Evolutionary conservation across 139 green algal species (phyloP), one percentile per base, ranked within the genome.

Genomic region (Micromonas commoda): DNA sequence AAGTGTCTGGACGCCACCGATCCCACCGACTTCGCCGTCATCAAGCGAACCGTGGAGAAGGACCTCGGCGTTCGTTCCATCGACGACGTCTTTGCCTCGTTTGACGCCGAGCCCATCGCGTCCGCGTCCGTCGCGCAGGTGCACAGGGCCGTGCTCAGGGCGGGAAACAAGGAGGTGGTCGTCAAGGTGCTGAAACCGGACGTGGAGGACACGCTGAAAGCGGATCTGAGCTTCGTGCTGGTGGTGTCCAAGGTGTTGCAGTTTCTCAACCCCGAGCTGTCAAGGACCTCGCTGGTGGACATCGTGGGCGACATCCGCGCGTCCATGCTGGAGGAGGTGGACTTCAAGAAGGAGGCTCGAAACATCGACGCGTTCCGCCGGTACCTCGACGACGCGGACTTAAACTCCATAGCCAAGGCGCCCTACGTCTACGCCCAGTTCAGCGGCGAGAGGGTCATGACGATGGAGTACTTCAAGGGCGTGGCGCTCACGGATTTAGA

Each of bases 1-100:
- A 95, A 91, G 69, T 97, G 93, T 78, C 84, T 99, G n/a, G 95
- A 99, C 86, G 80, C 82, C 32, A 95, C 94, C 3, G 85, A 92
- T 2, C 82, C 91, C 0, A 89, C 97, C 77, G 82, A 90, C 0
- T 99, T 91, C 77, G 52, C 67, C 0, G 63, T 75, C 28, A 93
- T 99, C 29, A 80, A 87, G 79, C 29, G 64, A 31, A 92, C 89
- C 60, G 82, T 96, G n/a, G 78, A 88, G 74, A 23, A 65, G 2
- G 91, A 98, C 60, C 80, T 97, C 9, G 45, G 45, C 45, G 77
- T 80, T 3, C 70, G 84, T 64, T 85, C 89, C 2, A 73, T 94
- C 13, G 83, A 91, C 24, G 77, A 88, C 0, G 88, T 95, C n/a
- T 99, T 97, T 71, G 64, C 73, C 0, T 88, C 35, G 28, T 89